Evolutionary conservation across 1,284 basidiomycete species (phyloP).

Genomic region (Cryptococcus wingfieldii): DNA sequence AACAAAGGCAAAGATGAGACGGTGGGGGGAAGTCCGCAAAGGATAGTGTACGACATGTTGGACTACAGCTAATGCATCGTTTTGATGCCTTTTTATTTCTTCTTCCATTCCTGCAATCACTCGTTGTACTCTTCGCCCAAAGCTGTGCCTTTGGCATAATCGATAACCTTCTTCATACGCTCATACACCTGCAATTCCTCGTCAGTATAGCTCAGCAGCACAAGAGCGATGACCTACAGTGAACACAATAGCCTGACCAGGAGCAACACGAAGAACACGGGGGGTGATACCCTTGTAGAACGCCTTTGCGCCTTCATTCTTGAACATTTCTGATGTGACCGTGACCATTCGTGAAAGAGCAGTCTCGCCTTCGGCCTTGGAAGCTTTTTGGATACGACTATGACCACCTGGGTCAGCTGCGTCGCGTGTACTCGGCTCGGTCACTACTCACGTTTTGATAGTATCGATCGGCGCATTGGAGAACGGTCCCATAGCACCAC

Average conservation of each 20-base stretch:
- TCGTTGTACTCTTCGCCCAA: slow-evolving; percentile 45
- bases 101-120: slow-evolving; percentile 4
- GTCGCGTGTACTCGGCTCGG: too few relatives aligned
- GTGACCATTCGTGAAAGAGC: slow-evolving; percentile 66
- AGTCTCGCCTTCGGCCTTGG: slow-evolving; percentile 69
- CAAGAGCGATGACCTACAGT: slow-evolving; percentile 41
- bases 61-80: not conserved
- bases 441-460: slow-evolving; percentile 68
- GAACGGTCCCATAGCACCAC: slow-evolving; percentile 95
- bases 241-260: slow-evolving; percentile 63
- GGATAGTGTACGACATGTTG: not conserved
- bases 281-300: slow-evolving; percentile 99
- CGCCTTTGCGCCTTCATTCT: slow-evolving; percentile 76
- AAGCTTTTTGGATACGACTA: slow-evolving; percentile 67
- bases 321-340: slow-evolving; percentile 90
- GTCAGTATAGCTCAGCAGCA: not conserved
- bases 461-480: slow-evolving; percentile 97
- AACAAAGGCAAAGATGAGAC: slow-evolving; percentile 24
- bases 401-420: not conserved
- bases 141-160: slow-evolving; percentile 58
- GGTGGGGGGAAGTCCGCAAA: slow-evolving; percentile 28
- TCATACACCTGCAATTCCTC: slow-evolving; percentile 66
- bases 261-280: slow-evolving; percentile 90
- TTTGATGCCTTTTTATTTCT: not conserved
- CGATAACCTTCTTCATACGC: slow-evolving; percentile 68